Evolutionary conservation across 257 asterid species (phyloP).

Genomic region (Gentiana dahurica): DNA sequence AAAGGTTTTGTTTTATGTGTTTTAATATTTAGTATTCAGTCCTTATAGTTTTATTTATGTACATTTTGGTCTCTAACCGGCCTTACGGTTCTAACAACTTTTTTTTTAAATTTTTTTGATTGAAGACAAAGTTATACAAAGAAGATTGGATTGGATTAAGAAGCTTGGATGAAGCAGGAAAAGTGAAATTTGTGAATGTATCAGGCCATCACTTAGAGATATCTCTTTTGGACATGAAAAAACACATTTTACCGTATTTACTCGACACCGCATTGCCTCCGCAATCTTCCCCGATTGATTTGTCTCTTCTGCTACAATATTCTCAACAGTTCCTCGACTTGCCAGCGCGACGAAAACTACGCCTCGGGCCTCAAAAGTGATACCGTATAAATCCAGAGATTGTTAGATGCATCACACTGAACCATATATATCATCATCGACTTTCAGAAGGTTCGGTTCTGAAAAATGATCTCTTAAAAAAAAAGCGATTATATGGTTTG

Average conservation of each 20-base stretch:
- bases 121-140: conserved; percentile 64
- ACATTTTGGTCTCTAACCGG: too few relatives aligned
- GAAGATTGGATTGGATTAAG: conserved; percentile 93
- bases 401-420: too few relatives aligned
- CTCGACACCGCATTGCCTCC: conserved; percentile 28
- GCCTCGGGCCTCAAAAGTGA: conserved; percentile 10
- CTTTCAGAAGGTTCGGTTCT: too few relatives aligned
- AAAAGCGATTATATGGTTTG: too few relatives aligned
- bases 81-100: too few relatives aligned
- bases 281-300: conserved; percentile 7
- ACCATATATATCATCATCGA: too few relatives aligned
- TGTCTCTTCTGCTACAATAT: conserved; percentile 5
- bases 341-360: conserved; percentile 17
- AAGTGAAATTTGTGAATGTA: conserved; percentile 56
- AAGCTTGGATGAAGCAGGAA: conserved; percentile 71
- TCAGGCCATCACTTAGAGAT: conserved; percentile 61
- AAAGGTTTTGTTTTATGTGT: too few relatives aligned
- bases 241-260: conserved; percentile 63
- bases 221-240: conserved; percentile 43
- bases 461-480: too few relatives aligned
- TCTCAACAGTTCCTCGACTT: conserved; percentile 6
- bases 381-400: too few relatives aligned
- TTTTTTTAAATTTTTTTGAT: background rate
- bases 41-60: too few relatives aligned
- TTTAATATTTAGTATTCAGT: too few relatives aligned